Conservation (phyloP, 331 rosid species). For the Pyrus hybrid region DNA sequence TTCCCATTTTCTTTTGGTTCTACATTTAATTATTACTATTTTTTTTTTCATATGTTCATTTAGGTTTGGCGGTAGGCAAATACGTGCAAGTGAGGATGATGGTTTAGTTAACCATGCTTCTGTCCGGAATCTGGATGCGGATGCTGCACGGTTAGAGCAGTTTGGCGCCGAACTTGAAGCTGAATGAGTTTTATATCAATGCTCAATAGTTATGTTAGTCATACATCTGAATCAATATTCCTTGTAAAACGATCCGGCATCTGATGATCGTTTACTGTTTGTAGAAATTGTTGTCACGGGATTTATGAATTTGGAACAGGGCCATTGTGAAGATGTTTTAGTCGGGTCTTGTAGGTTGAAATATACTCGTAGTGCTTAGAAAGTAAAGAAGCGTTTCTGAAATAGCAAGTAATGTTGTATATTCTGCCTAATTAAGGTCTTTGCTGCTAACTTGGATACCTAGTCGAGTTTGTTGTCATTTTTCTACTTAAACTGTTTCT, state of each 20-base stretch:
- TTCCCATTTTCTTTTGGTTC: not conserved
- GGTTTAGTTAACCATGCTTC: constrained; percentile 66
- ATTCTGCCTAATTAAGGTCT: not conserved
- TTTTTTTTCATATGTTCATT: not conserved
- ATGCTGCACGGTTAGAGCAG: constrained; percentile 68
- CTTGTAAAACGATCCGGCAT: not conserved
- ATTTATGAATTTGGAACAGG: not conserved
- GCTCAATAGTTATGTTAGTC: not conserved
- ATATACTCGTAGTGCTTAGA: not conserved
- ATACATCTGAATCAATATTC: not conserved
- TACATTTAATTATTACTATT: not conserved
- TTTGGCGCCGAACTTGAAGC: constrained; percentile 90
- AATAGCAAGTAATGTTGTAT: not conserved
- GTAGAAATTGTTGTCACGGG: not conserved
- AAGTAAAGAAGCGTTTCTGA: not conserved
- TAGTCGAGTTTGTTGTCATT: not conserved
- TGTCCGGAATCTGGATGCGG: constrained; percentile 61
- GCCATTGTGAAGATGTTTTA: not conserved
- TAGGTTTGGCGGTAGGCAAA: constrained; percentile 93
- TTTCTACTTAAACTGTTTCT: not conserved
- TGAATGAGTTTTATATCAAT: constrained; percentile 26
- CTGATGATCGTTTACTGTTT: not conserved
- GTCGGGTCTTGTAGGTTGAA: not conserved
- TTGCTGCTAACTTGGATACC: not conserved
- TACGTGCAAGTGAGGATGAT: constrained; percentile 85